Percentiles rank a stretch among this genome's conserved stretches.
phyloP scores from a whole-genome alignment of 2,329 filamentous ascomycete genomes.

The Phialophora tarda region DNA sequence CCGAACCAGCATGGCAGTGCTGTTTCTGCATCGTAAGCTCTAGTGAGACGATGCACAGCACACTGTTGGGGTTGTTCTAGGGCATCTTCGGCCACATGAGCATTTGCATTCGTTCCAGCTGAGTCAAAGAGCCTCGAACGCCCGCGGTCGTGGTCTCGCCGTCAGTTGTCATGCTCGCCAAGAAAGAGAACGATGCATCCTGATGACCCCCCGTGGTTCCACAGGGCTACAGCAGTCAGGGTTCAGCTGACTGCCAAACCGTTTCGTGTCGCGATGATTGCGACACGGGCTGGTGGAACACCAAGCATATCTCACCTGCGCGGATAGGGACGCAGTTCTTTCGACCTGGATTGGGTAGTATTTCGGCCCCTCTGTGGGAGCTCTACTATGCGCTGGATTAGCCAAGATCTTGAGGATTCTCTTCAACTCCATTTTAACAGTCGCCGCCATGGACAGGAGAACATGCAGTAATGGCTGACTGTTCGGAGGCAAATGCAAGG shows the following conservation, averaged over 20 bases:
- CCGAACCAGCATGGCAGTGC: neutral
- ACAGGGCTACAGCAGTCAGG: neutral
- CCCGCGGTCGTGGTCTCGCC: too few species aligned
- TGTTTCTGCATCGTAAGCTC: neutral
- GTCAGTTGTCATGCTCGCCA: neutral
- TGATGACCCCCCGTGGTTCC: neutral
- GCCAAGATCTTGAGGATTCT: neutral
- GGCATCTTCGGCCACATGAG: neutral
- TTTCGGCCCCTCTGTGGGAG: neutral
- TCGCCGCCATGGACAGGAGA: too few species aligned
- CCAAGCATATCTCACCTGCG: neutral
- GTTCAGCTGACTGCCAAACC: neutral
- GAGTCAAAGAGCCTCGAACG: neutral
- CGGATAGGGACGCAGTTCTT: neutral
- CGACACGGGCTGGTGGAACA: neutral
- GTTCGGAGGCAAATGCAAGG: neutral
- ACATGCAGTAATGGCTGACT: neutral
- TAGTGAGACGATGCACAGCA: neutral
- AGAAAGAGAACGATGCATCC: neutral
- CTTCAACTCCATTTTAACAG: neutral
- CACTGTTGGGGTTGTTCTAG: too few species aligned
- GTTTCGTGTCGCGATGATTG: neutral
- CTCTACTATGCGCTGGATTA: neutral
- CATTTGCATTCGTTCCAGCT: neutral
- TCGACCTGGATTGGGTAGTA: neutral